These are phyloP conservation scores for Lichenothelia convexa DNA, from an alignment of 495 filamentous ascomycete species.

Conservation along the genomic window DNA sequence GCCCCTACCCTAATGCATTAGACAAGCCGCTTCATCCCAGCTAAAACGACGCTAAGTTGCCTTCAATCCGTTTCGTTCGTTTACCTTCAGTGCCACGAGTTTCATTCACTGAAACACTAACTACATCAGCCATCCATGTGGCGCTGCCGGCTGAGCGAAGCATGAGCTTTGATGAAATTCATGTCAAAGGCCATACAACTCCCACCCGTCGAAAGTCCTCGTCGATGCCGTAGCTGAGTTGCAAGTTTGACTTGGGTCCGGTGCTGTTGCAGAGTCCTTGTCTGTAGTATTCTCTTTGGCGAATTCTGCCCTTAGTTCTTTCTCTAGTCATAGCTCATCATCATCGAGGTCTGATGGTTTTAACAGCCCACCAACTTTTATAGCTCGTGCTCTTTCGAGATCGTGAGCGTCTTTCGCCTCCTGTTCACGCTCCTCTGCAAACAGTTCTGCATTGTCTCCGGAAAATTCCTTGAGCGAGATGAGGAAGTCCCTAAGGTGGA, in stretches of 20 bases:
- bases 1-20: too few species aligned
- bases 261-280: not conserved
- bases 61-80: too few species aligned
- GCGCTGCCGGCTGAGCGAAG: too few species aligned
- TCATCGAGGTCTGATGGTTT: conserved; percentile 92
- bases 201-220: conserved; percentile 13
- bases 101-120: too few species aligned
- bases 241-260: not conserved
- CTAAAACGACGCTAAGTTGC: too few species aligned
- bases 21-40: too few species aligned
- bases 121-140: too few species aligned
- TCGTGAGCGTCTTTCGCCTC: conserved; percentile 48
- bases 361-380: conserved; percentile 78
- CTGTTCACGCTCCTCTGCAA: conserved; percentile 78
- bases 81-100: too few species aligned
- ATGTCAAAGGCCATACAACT: conserved; percentile 10
- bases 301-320: conserved; percentile 10
- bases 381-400: conserved; percentile 60
- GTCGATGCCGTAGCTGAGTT: conserved; percentile 5
- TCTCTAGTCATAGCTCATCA: conserved; percentile 73
- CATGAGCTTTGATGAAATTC: too few species aligned
- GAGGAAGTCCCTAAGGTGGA: conserved; percentile 86
- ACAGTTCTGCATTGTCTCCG: conserved; percentile 86
- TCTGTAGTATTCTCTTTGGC: conserved; percentile 8
- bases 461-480: conserved; percentile 92